Evolutionary conservation across 2,329 filamentous ascomycete genomes (phyloP), one percentile per base, ranked within the genome.

Genomic region (Zymoseptoria brevis): DNA sequence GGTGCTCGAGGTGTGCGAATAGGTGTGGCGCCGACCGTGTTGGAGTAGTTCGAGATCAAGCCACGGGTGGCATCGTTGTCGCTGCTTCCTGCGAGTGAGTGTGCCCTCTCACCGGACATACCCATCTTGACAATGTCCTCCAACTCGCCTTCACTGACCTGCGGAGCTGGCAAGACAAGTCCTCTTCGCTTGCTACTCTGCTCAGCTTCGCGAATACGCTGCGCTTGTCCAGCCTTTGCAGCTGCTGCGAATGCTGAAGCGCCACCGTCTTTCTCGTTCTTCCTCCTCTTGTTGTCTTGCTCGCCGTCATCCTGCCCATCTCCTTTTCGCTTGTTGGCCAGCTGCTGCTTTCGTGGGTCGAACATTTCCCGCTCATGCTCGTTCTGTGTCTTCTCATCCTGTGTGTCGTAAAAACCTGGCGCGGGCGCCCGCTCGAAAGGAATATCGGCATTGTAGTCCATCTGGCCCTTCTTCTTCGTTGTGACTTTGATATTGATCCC

Each of bases 61-160:
- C 92, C 91, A 65, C 88, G 85, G 0, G 92, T 96, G 56, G 89
- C 85, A 70, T 90, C 85, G 64, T 92, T 95, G 60, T 96, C 90
- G 72, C 89, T 88, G 56, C 86, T 85, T 51, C 84, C 83, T 4
- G 89, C 90, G 72, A 89, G 80, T 63, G 81, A 78, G 68, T 86
- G 91, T 50, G 94, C 94, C 55, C 87, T 86, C 70, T 96, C 91
- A 45, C 93, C 94, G 61, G 91, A 84, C 83, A 96, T 89, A 51
- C 94, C 93, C 91, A 97, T 96, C 79, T 99, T 99, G 64, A 99
- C 90, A 69, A 99, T 97, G 66, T 96, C 92, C 71, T 99, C 94
- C 60, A 99, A 80, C 75, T 99, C 94, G 50, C 85, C 83, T 70
- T 99, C 94, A 73, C 89, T 87, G 68, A 99, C 90, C 75, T 99